Evolutionary conservation across 495 filamentous ascomycete species (phyloP), one percentile per base, ranked within the genome.

Genomic region (Xylaria cubensis): DNA sequence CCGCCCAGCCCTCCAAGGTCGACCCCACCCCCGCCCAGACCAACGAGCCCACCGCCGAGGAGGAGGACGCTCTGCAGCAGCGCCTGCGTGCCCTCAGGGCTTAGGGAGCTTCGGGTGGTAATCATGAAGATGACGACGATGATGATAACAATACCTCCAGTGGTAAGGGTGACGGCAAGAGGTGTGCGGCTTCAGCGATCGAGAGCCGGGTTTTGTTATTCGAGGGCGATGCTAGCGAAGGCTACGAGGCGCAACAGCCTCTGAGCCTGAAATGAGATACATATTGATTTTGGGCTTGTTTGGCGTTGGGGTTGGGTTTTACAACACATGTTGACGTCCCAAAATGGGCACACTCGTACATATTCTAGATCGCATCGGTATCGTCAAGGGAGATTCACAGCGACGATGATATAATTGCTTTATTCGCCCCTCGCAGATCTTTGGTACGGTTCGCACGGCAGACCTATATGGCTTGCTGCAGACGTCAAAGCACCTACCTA

Each of bases 51-150:
- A 89, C 87, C 26, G 81, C 88, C 56, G 87, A 88, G 72, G 89
- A 88, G 74, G 89, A 91, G 77, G 88, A 91, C 79, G 88, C 87
- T 51, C 78, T 90, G 71, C 86, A 88, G 77, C 87, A 90, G 82
- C 80, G 87, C 61, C 77, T 89, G 77, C 80, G 87, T 69, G 87
- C 87, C 41, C 75, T 89, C 68, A 71, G 87, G 65, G 84, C 84
- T 65, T 86, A 80, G 79, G 62, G 61, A 34, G 66, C 62, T 10
- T 39, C 13, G 41, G 58, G 67, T 34, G 53, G 32, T 46, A 41
- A 65, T 32, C 17, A 56, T 36, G 65, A 62, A 3, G 67, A 26
- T 4, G 19, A 32, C 12, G 34, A 36, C 26, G 12, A 36, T 19
- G 44, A 39, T 13, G 12, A 29, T 29, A 29, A 29, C 26, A 29